Evolutionary conservation across 2,329 filamentous ascomycete genomes (phyloP).

Genomic region (Calonectria henricotiae): DNA sequence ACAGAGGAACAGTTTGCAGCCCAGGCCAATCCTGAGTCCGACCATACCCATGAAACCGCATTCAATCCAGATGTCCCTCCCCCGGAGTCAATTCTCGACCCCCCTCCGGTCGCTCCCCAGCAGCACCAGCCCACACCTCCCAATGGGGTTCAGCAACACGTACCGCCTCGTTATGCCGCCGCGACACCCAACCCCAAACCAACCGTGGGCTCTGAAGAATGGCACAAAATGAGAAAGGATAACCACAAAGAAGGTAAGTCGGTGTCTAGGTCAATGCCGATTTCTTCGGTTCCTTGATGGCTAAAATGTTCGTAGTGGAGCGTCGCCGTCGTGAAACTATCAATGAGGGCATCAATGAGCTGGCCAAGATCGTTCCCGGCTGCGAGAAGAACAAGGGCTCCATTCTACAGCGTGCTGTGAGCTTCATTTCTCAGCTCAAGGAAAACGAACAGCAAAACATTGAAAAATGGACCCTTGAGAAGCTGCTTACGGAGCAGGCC

Average conservation of each 20-base stretch:
- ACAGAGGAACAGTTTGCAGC: slow-evolving; percentile 75
- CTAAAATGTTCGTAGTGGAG: slow-evolving; percentile 78
- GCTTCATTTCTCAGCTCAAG: slow-evolving; percentile 94
- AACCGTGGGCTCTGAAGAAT: slow-evolving; percentile 95
- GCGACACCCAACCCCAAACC: slow-evolving; percentile 76
- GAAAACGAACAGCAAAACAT: slow-evolving; percentile 96
- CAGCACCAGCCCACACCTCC: slow-evolving; percentile 56
- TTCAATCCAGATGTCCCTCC: slow-evolving; percentile 56
- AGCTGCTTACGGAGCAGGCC: slow-evolving; percentile 90
- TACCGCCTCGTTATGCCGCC: slow-evolving; percentile 57
- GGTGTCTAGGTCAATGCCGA: neutral
- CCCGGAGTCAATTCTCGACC: slow-evolving; percentile 55
- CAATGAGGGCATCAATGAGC: slow-evolving; percentile 98
- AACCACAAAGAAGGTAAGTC: slow-evolving; percentile 97
- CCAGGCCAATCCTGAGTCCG: slow-evolving; percentile 61
- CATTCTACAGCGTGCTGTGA: slow-evolving; percentile 92
- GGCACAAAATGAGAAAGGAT: slow-evolving; percentile 97
- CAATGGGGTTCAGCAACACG: slow-evolving; percentile 61
- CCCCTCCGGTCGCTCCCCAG: slow-evolving; percentile 44
- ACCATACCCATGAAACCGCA: slow-evolving; percentile 56
- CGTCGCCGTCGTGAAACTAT: slow-evolving; percentile 97
- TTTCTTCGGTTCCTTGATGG: neutral
- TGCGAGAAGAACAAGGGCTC: slow-evolving; percentile 99
- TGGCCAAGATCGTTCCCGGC: slow-evolving; percentile 96
- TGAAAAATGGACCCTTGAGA: slow-evolving; percentile 94